Evolutionary conservation across 1,284 basidiomycete species (phyloP).

Genomic region (Megacollybia platyphylla): DNA sequence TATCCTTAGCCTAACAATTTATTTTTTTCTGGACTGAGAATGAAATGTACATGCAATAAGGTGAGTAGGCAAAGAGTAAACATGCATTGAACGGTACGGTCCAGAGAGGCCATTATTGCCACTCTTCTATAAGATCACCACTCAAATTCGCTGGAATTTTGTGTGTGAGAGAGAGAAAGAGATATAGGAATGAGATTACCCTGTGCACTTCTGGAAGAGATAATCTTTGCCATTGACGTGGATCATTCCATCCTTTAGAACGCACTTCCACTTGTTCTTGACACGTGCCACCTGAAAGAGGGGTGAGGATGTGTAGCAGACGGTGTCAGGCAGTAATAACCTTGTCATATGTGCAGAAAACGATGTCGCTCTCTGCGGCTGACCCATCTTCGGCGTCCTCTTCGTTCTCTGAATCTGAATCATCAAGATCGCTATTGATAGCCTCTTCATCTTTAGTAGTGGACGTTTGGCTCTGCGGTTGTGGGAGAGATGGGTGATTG

Average conservation of each 20-base stretch:
- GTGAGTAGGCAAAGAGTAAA: not conserved
- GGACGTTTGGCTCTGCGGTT: slow-evolving; percentile 13
- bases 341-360: slow-evolving; percentile 99
- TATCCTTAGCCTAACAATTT: not conserved
- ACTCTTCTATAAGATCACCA: slow-evolving; percentile 17
- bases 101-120: too few relatives aligned
- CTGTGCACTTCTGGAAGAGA: slow-evolving; percentile 91
- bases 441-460: slow-evolving; percentile 57
- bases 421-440: slow-evolving; percentile 94
- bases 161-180: slow-evolving; percentile 1
- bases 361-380: slow-evolving; percentile 76
- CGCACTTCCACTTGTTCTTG: slow-evolving; percentile 99
- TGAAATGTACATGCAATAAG: not conserved
- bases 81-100: too few relatives aligned
- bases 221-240: slow-evolving; percentile 97
- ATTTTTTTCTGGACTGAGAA: not conserved
- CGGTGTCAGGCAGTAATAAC: slow-evolving; percentile 25
- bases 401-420: slow-evolving; percentile 76
- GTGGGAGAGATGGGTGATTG: slow-evolving; percentile 43
- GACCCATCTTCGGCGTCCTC: slow-evolving; percentile 64
- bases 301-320: slow-evolving; percentile 3
- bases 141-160: slow-evolving; percentile 27
- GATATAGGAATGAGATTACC: slow-evolving; percentile 26
- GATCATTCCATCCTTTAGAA: slow-evolving; percentile 98
- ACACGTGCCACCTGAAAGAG: slow-evolving; percentile 77